Evolutionary conservation across 106 monocot species (phyloP).

Genomic region (Alisma plantagoaquatica): DNA sequence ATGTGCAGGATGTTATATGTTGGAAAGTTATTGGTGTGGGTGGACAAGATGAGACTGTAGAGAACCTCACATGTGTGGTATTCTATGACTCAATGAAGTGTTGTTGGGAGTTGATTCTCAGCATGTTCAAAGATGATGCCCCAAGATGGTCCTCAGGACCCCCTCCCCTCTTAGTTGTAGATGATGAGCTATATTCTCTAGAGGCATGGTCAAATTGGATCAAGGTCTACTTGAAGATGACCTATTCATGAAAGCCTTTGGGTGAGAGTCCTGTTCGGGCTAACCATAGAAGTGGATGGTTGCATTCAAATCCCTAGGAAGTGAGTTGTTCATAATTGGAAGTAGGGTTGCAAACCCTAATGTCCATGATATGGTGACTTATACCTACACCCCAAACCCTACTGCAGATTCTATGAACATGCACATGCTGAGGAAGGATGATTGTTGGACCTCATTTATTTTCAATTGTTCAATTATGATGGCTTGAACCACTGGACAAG

Average conservation of each 20-base stretch:
- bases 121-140: conserved; percentile 19
- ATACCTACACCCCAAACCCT: conserved; percentile 21
- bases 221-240: conserved; percentile 29
- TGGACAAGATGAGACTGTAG: conserved; percentile 25
- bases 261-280: conserved; percentile 27
- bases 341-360: conserved; percentile 2
- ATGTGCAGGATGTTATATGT: conserved; percentile 28
- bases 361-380: conserved; percentile 20
- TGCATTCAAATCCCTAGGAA: conserved; percentile 33
- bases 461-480: conserved; percentile 33
- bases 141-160: conserved; percentile 20
- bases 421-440: conserved; percentile 14
- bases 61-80: conserved; percentile 23
- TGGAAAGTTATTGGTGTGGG: conserved; percentile 25
- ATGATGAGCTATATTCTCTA: conserved; percentile 26
- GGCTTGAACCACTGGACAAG: conserved; percentile 11
- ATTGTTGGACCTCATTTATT: conserved; percentile 26
- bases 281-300: conserved; percentile 33
- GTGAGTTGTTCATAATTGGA: conserved; percentile 25
- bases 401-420: conserved; percentile 6
- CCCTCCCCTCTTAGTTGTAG: conserved; percentile 26
- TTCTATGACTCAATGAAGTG: conserved; percentile 16
- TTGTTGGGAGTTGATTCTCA: conserved; percentile 12
- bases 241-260: conserved; percentile 24
- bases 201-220: conserved; percentile 26